Conservation (phyloP, 805 yeast genomes). For the Hanseniaspora hatyaiensis region DNA sequence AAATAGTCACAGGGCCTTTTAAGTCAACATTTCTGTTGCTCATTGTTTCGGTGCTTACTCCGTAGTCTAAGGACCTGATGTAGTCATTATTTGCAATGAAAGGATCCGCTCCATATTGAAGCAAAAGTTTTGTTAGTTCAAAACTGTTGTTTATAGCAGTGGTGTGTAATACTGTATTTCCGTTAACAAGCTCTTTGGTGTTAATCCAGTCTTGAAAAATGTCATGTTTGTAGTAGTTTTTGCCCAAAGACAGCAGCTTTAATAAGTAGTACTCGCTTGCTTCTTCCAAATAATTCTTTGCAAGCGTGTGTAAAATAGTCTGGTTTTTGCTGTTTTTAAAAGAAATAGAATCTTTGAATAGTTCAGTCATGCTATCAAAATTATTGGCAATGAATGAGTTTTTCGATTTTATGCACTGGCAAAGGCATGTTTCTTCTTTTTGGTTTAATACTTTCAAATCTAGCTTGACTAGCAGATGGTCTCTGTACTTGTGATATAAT, state of each 20-base stretch:
- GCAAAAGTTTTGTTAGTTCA: conserved; percentile 63
- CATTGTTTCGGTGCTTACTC: conserved; percentile 28
- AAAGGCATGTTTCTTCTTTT: conserved; percentile 37
- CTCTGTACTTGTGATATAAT: conserved; percentile 34
- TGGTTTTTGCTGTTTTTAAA: conserved; percentile 53
- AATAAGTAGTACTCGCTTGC: conserved; percentile 67
- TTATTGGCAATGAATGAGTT: conserved; percentile 36
- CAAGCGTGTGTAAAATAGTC: conserved; percentile 78
- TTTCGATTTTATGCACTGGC: conserved; percentile 11
- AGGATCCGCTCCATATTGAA: conserved; percentile 82
- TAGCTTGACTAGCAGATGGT: conserved; percentile 70
- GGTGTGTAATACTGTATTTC: conserved; percentile 87
- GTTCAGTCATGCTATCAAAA: conserved; percentile 57
- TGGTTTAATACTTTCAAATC: conserved; percentile 66
- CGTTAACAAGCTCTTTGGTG: conserved; percentile 74
- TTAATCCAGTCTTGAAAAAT: conserved; percentile 63
- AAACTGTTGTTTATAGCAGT: conserved; percentile 81
- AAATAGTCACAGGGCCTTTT: neutral
- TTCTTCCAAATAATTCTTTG: conserved; percentile 63
- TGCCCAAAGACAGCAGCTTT: conserved; percentile 54
- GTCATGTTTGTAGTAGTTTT: conserved; percentile 21
- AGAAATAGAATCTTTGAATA: conserved; percentile 47
- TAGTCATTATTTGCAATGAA: conserved; percentile 73
- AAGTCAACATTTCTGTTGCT: neutral
- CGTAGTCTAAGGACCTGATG: conserved; percentile 75